These are phyloP conservation scores for Spizellomyces sp. DNA, from an alignment of 192 early-diverging fungal species.

Conservation along the genomic window DNA sequence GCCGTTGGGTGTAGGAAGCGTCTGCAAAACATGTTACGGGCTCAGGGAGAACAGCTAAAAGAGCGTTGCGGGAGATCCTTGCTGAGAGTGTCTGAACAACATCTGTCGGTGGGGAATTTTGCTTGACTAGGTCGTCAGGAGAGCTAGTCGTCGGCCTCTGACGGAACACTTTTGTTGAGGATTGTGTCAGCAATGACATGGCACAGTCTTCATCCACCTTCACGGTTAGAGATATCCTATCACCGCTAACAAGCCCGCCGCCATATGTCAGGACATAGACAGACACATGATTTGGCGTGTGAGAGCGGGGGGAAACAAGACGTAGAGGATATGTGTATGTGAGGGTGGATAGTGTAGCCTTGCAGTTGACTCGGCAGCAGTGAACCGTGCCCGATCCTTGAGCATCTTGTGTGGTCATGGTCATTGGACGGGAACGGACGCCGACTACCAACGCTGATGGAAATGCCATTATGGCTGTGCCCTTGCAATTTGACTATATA, in stretches of 20 bases:
- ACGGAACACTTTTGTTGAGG: conserved; percentile 83
- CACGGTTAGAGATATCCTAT: conserved; percentile 59
- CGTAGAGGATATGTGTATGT: conserved; percentile 60
- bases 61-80: conserved; percentile 39
- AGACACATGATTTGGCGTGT: conserved; percentile 45
- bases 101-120: conserved; percentile 18
- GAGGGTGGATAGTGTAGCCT: conserved; percentile 1
- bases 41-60: conserved; percentile 71
- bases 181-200: conserved; percentile 77
- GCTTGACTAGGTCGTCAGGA: conserved; percentile 4
- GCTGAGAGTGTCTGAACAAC: conserved; percentile 35
- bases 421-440: too few species aligned
- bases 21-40: conserved; percentile 76
- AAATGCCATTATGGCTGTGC: too few species aligned
- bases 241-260: conserved; percentile 78
- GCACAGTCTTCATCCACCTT: conserved; percentile 49
- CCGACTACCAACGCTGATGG: too few species aligned
- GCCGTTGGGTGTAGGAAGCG: conserved; percentile 65
- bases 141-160: conserved; percentile 27
- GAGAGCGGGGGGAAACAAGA: conserved; percentile 52
- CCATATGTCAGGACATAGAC: conserved; percentile 77
- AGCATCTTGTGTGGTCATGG: too few species aligned
- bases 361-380: neutral
- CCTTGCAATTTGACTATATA: too few species aligned
- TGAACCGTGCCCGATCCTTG: neutral